These are phyloP conservation scores for Ceratobasidium sp. DNA, from an alignment of 1,284 basidiomycete genomes.

Conservation along the genomic window DNA sequence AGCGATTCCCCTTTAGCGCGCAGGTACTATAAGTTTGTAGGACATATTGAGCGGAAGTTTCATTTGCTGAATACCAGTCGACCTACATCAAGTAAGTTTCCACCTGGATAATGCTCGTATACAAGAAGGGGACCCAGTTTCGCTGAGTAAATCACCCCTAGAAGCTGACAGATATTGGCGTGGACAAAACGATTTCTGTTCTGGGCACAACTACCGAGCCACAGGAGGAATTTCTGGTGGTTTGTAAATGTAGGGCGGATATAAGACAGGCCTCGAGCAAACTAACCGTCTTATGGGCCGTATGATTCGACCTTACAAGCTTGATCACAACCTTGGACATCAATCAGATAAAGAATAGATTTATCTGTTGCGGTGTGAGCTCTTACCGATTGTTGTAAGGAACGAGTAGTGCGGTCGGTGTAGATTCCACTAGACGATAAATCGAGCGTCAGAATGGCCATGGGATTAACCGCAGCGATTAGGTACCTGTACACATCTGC, in stretches of 20 bases:
- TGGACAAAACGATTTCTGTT: constrained; percentile 4
- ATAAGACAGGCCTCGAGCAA: neutral
- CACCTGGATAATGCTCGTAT: constrained; percentile 10
- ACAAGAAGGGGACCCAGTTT: constrained; percentile 6
- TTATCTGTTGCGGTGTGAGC: neutral
- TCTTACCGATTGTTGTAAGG: constrained; percentile 5
- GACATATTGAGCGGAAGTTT: neutral
- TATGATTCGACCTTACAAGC: constrained; percentile 11
- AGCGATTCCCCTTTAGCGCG: neutral
- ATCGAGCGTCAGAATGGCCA: neutral
- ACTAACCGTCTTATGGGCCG: constrained; percentile 8
- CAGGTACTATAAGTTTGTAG: neutral
- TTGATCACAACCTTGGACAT: constrained; percentile 9
- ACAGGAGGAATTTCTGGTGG: constrained; percentile 13
- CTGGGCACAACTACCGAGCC: constrained; percentile 6
- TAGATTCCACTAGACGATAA: neutral
- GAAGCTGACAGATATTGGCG: constrained; percentile 16
- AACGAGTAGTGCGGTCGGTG: neutral
- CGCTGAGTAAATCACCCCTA: constrained; percentile 22
- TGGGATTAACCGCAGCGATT: no score
- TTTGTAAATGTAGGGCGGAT: neutral
- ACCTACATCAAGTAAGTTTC: constrained; percentile 13
- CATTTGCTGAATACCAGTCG: neutral
- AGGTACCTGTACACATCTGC: constrained; percentile 11
- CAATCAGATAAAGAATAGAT: neutral